Evolutionary conservation across 352 stramenopile species (phyloP).

Genomic region (Phytophthora tubulina): DNA sequence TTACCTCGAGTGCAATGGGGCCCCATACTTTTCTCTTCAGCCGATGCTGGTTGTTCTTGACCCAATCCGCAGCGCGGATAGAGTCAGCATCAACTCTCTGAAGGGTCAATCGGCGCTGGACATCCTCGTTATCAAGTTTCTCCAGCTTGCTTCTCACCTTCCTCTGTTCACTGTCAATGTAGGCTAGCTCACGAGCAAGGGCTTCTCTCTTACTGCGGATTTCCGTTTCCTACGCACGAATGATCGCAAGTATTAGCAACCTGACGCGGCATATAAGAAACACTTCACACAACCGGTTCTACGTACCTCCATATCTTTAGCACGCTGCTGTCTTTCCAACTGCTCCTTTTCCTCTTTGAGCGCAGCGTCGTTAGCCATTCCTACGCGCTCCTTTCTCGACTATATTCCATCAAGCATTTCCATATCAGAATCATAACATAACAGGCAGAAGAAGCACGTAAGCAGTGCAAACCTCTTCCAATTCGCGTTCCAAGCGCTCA

Average conservation of each 20-base stretch:
- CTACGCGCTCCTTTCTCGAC: constrained; percentile 67
- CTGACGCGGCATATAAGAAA: not conserved
- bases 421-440: not conserved
- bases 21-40: constrained; percentile 87
- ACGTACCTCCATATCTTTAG: constrained; percentile 75
- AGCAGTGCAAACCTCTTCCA: constrained; percentile 51
- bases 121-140: constrained; percentile 79
- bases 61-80: constrained; percentile 81
- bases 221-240: constrained; percentile 65
- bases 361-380: constrained; percentile 59
- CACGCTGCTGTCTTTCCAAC: constrained; percentile 71
- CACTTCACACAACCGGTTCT: too few species aligned
- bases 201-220: constrained; percentile 75
- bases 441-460: not conserved
- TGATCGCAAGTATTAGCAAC: not conserved
- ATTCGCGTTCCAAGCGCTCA: constrained; percentile 72
- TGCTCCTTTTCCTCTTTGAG: constrained; percentile 72
- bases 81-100: constrained; percentile 72
- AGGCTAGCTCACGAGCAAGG: constrained; percentile 54
- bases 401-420: constrained; percentile 25
- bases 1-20: constrained; percentile 78
- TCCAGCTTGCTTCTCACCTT: constrained; percentile 65
- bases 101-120: constrained; percentile 72
- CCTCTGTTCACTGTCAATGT: constrained; percentile 60
- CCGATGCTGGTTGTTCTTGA: constrained; percentile 72